Evolutionary conservation across 2,329 filamentous ascomycete genomes (phyloP), one percentile per base, ranked within the genome.

Genomic region (Fusarium aywerte): DNA sequence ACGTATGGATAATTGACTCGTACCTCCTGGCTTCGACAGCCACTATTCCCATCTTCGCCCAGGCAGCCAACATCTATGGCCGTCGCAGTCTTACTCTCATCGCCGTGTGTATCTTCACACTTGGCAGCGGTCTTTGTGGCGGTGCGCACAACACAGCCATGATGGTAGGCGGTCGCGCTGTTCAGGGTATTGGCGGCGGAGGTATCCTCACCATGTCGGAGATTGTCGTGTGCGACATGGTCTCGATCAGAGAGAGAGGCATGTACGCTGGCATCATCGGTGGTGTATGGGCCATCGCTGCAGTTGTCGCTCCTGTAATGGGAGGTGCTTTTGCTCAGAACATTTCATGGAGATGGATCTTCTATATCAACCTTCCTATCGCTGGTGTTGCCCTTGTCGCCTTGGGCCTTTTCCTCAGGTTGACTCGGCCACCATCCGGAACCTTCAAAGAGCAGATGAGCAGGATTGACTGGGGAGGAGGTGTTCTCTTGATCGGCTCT

Each of bases 41-140:
- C 2, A 74, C 84, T 11, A 82, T 82, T 52, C 84, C 84, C 0
- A 63, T 85, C 0, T 81, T 80, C 45, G 83, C 82, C 2, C 82
- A 86, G 65, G 58, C 82, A 0, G 76, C 81, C 27, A 79, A 85
- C 62, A 77, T 86, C 20, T 86, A 82, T 53, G 85, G 86, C 15
- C 78, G 85, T 3, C 77, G 81, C 21, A 79, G 74, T 52, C 69
- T 78, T 4, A 75, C 76, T 5, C 70, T 85, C 1, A 21, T 64
- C 6, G 51, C 70, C 5, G 58, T 59, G n/a, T 63, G 45, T 51
- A 23, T 68, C 2, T 75, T 76, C 20, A 53, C 64, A 3, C 54
- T 74, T 5, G 73, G 74, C 3, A 75, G 73, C 18, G 63, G 63
- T 9, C 18, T 69, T 3, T 62, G 54, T 15, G 79, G 65, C 4